Evolutionary conservation across 805 yeast species (phyloP), one percentile per base, ranked within the genome.

Genomic region (Monosporozyma solicola): DNA sequence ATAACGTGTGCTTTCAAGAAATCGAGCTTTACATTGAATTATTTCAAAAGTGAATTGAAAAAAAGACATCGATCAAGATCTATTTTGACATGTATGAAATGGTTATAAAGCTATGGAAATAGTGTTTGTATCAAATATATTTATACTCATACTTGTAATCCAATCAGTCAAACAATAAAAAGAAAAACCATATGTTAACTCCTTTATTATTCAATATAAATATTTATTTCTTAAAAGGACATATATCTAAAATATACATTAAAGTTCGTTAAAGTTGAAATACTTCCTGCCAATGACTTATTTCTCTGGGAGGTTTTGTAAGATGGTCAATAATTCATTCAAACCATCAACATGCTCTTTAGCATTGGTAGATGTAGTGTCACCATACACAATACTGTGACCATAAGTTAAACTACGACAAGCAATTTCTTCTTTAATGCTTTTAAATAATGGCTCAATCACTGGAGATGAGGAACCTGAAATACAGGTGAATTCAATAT

Each of bases 391-490:
- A 43, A 86, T 80, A 1, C 87, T 80, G 55, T 83, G 74, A 2
- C 79, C 80, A 50, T 75, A 66, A 3, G 71, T 70, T n/a, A 82
- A 61, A 7, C 62, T 64, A 1, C 68, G 66, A 3, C 66, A 67
- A n/a, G 64, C 63, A 7, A 63, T 61, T 47, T 79, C 64, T 3
- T 68, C 72, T 54, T 79, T 77, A 27, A 79, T 78, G 56, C 74
- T 76, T 51, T 79, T 80, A 69, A 79, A 84, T 25, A 80, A 67
- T 16, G 85, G 82, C 59, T 87, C 94, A 61, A 84, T 85, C n/a
- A 82, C 73, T 0, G 85, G 80, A 8, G 84, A 78, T 3, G 81
- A 74, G 1, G 87, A 84, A 32, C 92, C 92, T 49, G 84, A 79
- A 45, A 80, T 72, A 56, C 83, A 74, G 15, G 82, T 63, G 51